Evolutionary conservation across 2,329 filamentous ascomycete genomes (phyloP).

Genomic region (Fusarium luffae): DNA sequence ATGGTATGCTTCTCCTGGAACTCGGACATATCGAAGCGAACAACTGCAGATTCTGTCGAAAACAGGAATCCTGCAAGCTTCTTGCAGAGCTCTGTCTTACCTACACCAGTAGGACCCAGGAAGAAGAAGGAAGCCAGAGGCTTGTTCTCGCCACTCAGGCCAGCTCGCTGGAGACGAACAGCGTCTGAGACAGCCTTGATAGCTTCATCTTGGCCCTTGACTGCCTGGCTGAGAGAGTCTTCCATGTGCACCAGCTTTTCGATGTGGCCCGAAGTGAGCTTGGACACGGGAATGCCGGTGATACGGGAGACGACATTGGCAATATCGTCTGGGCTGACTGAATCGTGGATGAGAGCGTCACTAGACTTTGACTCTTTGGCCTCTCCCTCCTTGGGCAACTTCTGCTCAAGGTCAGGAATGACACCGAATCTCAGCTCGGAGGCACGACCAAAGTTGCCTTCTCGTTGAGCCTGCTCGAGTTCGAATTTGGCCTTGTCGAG

Average conservation of each 20-base stretch:
- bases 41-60: constrained; percentile 88
- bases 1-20: constrained; percentile 98
- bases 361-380: constrained; percentile 49
- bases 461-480: constrained; percentile 85
- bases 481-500: constrained; percentile 87
- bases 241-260: constrained; percentile 98
- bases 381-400: constrained; percentile 80
- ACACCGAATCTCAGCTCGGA: constrained; percentile 89
- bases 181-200: constrained; percentile 91
- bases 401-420: constrained; percentile 83
- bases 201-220: constrained; percentile 94
- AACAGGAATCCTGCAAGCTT: constrained; percentile 94
- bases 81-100: constrained; percentile 97
- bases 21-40: constrained; percentile 97
- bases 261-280: constrained; percentile 91
- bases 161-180: constrained; percentile 92
- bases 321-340: constrained; percentile 95
- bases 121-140: constrained; percentile 98
- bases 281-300: constrained; percentile 92
- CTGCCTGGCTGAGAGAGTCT: constrained; percentile 82
- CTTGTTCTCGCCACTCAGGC: constrained; percentile 89
- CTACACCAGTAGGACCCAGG: constrained; percentile 93
- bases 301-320: constrained; percentile 89
- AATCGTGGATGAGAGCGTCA: constrained; percentile 84
- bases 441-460: constrained; percentile 90